Conservation (phyloP, 2,329 filamentous ascomycete genomes). For the Diaporthe velutina region DNA sequence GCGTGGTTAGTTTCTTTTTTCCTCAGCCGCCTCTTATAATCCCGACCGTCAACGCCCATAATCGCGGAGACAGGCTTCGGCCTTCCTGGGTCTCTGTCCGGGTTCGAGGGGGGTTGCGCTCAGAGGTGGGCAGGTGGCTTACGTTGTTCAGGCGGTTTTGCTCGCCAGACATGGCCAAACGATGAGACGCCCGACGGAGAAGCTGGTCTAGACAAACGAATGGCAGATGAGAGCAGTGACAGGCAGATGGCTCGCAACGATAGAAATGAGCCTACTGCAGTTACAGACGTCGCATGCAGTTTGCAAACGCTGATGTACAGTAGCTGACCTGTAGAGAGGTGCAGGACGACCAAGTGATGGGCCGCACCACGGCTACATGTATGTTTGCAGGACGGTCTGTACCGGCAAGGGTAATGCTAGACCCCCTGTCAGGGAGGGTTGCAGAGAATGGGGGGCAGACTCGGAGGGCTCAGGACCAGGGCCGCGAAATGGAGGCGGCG, state of each 20-base stretch:
- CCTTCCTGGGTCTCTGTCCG: background rate
- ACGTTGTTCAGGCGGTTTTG: slow-evolving; percentile 27
- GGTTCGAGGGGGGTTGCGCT: background rate
- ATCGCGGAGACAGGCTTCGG: background rate
- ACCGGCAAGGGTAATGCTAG: slow-evolving; percentile 50
- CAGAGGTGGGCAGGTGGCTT: slow-evolving; percentile 25
- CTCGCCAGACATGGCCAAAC: slow-evolving; percentile 29
- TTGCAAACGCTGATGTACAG: slow-evolving; percentile 43
- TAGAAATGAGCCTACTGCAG: slow-evolving; percentile 44
- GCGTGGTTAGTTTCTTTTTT: slow-evolving; percentile 38
- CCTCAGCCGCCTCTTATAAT: slow-evolving; percentile 33
- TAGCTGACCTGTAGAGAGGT: slow-evolving; percentile 41
- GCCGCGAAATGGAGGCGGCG: slow-evolving; percentile 46
- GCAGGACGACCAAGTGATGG: slow-evolving; percentile 47
- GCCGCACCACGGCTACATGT: slow-evolving; percentile 48
- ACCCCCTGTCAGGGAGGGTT: slow-evolving; percentile 38
- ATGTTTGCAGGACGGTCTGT: slow-evolving; percentile 57
- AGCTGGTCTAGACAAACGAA: slow-evolving; percentile 27
- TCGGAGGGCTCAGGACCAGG: slow-evolving; percentile 41
- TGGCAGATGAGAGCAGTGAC: slow-evolving; percentile 15
- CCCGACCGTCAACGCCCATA: slow-evolving; percentile 8
- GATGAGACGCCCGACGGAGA: slow-evolving; percentile 26
- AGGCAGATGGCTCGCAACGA: slow-evolving; percentile 35
- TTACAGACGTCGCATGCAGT: slow-evolving; percentile 49
- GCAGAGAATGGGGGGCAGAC: slow-evolving; percentile 42